Evolutionary conservation across 1,284 basidiomycete species (phyloP).

Genomic region (Thecaphora thlaspeos): DNA sequence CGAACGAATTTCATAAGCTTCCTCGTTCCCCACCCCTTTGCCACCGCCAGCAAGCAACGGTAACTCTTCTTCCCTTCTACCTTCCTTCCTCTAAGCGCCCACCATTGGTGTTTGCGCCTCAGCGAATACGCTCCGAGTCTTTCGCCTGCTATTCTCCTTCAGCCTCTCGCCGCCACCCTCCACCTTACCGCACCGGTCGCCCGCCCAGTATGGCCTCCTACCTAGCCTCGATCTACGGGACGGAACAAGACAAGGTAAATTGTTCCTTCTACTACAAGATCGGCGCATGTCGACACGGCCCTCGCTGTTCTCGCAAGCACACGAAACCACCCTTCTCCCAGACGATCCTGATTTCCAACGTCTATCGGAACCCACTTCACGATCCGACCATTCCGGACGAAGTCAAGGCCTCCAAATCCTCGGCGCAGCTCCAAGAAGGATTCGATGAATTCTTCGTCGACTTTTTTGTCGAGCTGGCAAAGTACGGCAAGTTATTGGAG

Average conservation of each 20-base stretch:
- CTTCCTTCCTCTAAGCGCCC: too few relatives aligned
- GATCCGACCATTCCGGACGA: conserved; percentile 73
- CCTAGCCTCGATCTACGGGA: conserved; percentile 51
- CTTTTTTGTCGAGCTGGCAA: conserved; percentile 71
- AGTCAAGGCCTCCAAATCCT: conserved; percentile 1
- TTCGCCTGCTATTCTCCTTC: too few relatives aligned
- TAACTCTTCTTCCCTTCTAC: too few relatives aligned
- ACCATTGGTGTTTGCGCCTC: too few relatives aligned
- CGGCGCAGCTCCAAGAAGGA: conserved; percentile 82
- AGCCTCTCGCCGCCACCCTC: too few relatives aligned
- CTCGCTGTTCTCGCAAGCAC: conserved; percentile 93
- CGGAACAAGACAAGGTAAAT: conserved; percentile 86
- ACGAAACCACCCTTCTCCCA: conserved; percentile 96
- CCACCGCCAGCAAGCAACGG: too few relatives aligned
- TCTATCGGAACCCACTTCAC: conserved; percentile 96
- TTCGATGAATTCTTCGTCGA: conserved; percentile 98
- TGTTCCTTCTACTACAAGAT: conserved; percentile 98
- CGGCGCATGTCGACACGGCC: conserved; percentile 92
- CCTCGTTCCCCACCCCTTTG: too few relatives aligned
- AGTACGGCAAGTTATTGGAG: conserved; percentile 92
- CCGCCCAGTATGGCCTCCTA: conserved; percentile 28
- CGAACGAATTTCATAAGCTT: too few relatives aligned
- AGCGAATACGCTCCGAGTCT: too few relatives aligned
- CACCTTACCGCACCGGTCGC: too few relatives aligned
- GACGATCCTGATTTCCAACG: conserved; percentile 95